Evolutionary conservation across 306 rosid genomes (phyloP).

Genomic region (Castanea mollissima): DNA sequence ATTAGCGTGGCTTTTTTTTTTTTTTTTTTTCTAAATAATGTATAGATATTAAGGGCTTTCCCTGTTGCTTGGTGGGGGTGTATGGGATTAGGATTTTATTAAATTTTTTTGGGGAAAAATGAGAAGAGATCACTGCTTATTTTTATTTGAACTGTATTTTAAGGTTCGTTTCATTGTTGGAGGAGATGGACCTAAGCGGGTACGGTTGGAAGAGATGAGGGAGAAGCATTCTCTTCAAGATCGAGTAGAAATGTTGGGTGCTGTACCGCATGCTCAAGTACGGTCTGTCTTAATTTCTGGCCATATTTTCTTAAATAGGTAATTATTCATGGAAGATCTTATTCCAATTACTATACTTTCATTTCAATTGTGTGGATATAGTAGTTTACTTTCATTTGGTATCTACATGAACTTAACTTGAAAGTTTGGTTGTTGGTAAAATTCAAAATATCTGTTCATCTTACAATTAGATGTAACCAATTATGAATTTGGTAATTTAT

Average conservation of each 20-base stretch:
- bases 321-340: neutral
- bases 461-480: neutral
- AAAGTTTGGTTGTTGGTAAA: neutral
- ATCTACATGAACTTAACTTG: neutral
- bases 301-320: conserved; percentile 95
- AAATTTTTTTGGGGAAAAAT: neutral
- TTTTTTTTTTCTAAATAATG: neutral
- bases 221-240: conserved; percentile 93
- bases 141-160: conserved; percentile 18
- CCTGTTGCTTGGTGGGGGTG: neutral
- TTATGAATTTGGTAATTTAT: neutral
- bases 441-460: neutral
- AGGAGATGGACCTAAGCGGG: conserved; percentile 94
- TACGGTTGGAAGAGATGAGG: conserved; percentile 94
- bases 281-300: conserved; percentile 74
- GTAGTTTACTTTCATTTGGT: neutral
- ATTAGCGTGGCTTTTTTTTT: too few species aligned
- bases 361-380: neutral
- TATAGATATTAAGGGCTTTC: neutral
- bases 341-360: neutral
- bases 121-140: neutral
- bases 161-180: conserved; percentile 90
- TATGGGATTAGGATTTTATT: neutral
- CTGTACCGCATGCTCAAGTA: conserved; percentile 80
- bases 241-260: conserved; percentile 93